These are phyloP conservation scores for Cyathus striatus DNA, from an alignment of 768 basidiomycete species.

Conservation along the genomic window DNA sequence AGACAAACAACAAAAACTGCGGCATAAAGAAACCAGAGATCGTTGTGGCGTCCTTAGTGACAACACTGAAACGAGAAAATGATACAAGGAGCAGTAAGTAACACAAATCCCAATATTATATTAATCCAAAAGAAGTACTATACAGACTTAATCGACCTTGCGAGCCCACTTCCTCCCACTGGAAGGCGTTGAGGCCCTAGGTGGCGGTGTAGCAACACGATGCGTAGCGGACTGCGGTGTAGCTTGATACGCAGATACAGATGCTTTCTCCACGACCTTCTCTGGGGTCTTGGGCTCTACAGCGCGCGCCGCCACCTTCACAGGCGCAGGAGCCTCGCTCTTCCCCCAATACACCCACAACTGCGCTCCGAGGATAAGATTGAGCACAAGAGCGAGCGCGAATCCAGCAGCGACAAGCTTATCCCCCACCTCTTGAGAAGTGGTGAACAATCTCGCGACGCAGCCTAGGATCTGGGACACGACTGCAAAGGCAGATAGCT, in stretches of 20 bases:
- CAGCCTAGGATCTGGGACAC: slow-evolving; percentile 85
- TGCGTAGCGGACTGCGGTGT: slow-evolving; percentile 27
- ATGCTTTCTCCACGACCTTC: slow-evolving; percentile 8
- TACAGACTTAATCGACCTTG: slow-evolving; percentile 55
- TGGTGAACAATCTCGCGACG: slow-evolving; percentile 90
- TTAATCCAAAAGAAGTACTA: slow-evolving; percentile 2
- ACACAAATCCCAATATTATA: no score
- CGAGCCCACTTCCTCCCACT: slow-evolving; percentile 67
- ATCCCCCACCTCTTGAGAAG: slow-evolving; percentile 85
- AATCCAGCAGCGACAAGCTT: slow-evolving; percentile 78
- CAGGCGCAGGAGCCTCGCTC: slow-evolving; percentile 22
- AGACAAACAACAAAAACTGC: no score
- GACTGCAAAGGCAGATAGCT: slow-evolving; percentile 91
- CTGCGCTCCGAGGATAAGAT: slow-evolving; percentile 79
- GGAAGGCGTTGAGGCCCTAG: slow-evolving; percentile 21
- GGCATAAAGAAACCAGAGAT: no score
- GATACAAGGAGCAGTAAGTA: no score
- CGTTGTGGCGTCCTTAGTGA: no score
- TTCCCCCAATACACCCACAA: slow-evolving; percentile 82
- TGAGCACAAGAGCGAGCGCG: slow-evolving; percentile 75
- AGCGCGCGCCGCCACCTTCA: slow-evolving; percentile 9
- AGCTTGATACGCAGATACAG: slow-evolving; percentile 13
- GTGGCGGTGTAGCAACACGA: slow-evolving; percentile 39
- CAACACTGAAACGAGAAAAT: no score
- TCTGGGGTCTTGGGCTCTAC: slow-evolving; percentile 6